Base-by-base conservation (phyloP, 192 early-diverging fungal species). In the Radiomyces spectabilis region DNA sequence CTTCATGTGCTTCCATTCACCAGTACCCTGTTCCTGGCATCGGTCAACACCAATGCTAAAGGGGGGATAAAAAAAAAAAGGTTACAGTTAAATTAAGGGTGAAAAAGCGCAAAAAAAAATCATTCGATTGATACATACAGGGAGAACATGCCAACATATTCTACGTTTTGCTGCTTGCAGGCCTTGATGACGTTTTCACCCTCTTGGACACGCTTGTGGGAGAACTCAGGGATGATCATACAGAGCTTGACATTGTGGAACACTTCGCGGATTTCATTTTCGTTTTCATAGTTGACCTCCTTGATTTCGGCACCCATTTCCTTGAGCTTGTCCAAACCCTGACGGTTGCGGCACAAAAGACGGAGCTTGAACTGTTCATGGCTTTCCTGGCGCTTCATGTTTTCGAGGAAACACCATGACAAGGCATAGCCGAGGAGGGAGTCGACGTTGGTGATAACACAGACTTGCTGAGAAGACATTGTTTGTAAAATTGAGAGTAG, bases 391-490 rank as follows among this genome's bases (percentile, higher is more conserved):
- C 24, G 1, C 1, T 53, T 18, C 7, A 40, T 5, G 5, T 40
- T 21, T 8, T 49, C 29, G 5, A 62, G 19, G 13, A 62, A 49
- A 31, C 44, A 37, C 15, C 41, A 54, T 32, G 60, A 51, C 52
- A 62, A 46, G 12, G 52, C 51, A 62, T 49, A 62, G 25, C 60
- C 60, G 27, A 46, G 34, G 26, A 55, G 26, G n/a, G 52, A 45
- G 18, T 62, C 60, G 19, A 53, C 52, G 19, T 53, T 55, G 44
- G 60, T 62, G 18, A 62, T 62, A 19, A 44, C 60, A 55, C 52
- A 62, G 26, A 39, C 21, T 48, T 48, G 46, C 30, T 48, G 46
- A 26, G 42, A 44, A 48, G 46, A 48, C 46, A 48, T 48, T n/a
- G 35, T 37, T 37, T 37, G 9, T 10, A 37, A 37, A 37, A 37